These are phyloP conservation scores for Diatrype stigma DNA, from an alignment of 2,329 filamentous ascomycete genomes.

Conservation along the genomic window DNA sequence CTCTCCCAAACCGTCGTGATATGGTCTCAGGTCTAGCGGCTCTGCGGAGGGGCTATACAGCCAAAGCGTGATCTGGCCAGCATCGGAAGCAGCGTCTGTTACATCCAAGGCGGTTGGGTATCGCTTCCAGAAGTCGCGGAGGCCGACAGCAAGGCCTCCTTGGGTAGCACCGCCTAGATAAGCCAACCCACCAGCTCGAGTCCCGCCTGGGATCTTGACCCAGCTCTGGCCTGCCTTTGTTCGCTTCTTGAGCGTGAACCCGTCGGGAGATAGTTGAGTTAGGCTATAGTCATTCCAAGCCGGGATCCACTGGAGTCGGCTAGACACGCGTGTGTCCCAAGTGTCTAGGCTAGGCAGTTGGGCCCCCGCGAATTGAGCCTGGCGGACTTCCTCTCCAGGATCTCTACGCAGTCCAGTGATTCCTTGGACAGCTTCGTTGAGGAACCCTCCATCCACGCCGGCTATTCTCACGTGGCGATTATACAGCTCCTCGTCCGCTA, in stretches of 20 bases:
- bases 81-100: slow-evolving; percentile 42
- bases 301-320: slow-evolving; percentile 51
- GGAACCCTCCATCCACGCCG: slow-evolving; percentile 49
- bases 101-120: slow-evolving; percentile 58
- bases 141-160: slow-evolving; percentile 56
- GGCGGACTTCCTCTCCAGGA: slow-evolving; percentile 44
- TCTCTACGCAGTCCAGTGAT: slow-evolving; percentile 55
- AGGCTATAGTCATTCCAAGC: slow-evolving; percentile 56
- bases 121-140: slow-evolving; percentile 60
- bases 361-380: slow-evolving; percentile 46
- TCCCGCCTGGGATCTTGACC: slow-evolving; percentile 55
- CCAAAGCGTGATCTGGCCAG: slow-evolving; percentile 54
- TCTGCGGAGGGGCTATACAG: slow-evolving; percentile 53
- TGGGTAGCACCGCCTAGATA: slow-evolving; percentile 54
- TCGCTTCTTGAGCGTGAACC: slow-evolving; percentile 57
- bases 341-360: slow-evolving; percentile 38
- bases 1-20: slow-evolving; percentile 53
- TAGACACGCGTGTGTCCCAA: slow-evolving; percentile 43
- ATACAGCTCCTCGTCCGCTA: slow-evolving; percentile 48
- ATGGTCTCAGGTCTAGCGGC: slow-evolving; percentile 53
- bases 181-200: slow-evolving; percentile 50
- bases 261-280: slow-evolving; percentile 54
- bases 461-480: slow-evolving; percentile 56
- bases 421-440: slow-evolving; percentile 56
- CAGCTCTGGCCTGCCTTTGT: slow-evolving; percentile 54